These are phyloP conservation scores for Rhododendron mucronatum DNA, from an alignment of 148 eudicot species.

Conservation along the genomic window DNA sequence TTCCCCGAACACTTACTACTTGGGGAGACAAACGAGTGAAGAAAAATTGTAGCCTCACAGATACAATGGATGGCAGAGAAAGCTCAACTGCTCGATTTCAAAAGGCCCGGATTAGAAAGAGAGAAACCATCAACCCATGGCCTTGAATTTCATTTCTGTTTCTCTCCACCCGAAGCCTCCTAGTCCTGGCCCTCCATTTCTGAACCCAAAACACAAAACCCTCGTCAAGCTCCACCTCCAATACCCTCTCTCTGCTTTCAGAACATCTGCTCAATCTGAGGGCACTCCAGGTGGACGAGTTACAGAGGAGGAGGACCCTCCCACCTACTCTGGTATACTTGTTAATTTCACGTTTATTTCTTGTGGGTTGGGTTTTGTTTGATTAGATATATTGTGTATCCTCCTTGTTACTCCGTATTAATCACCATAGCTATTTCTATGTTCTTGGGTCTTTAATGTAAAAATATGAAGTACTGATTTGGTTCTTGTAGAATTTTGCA, in stretches of 20 bases:
- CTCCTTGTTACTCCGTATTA: not conserved
- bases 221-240: not conserved
- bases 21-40: not conserved
- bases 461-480: not conserved
- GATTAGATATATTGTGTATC: not conserved
- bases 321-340: conserved; percentile 24
- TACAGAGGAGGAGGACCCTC: conserved; percentile 34
- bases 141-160: conserved; percentile 22
- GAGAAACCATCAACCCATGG: conserved; percentile 15
- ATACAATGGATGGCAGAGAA: not conserved
- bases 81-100: not conserved
- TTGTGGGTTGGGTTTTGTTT: not conserved
- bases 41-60: conserved; percentile 2
- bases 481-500: not conserved
- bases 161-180: conserved; percentile 17
- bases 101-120: not conserved
- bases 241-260: conserved; percentile 14
- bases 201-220: conserved; percentile 18
- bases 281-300: conserved; percentile 29
- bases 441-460: not conserved
- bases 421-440: not conserved
- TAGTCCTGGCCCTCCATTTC: not conserved
- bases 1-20: too few species aligned
- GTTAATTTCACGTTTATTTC: not conserved
- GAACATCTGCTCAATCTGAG: conserved; percentile 27